Evolutionary conservation across 1,284 basidiomycete genomes (phyloP), one percentile per base, ranked within the genome.

Genomic region (Ceratobasidium sp.): DNA sequence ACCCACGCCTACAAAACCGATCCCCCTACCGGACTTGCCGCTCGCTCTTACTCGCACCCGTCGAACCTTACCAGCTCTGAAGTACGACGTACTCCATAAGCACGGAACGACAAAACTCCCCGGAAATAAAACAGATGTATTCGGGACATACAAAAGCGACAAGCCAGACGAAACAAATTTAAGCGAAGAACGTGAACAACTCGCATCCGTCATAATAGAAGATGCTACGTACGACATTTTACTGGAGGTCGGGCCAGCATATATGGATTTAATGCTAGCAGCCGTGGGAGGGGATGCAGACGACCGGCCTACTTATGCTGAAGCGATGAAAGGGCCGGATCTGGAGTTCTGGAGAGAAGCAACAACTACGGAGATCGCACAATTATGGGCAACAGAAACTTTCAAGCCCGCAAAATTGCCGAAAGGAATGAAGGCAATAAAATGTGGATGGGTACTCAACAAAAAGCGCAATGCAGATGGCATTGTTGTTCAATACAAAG

Each of bases 271-370:
- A 61, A n/a, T 24, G 22, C 24, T 43, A 8, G 39, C 41, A 22
- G n/a, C 58, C 27, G 11, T 8, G 1, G 13, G 37, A 61, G n/a
- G 22, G 8, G 22, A 61, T 27, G 14, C 24, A 2, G 27, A 29
- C 5, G 46, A 49, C n/a, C 29, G 34, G 13, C 62, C 62, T 7
- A 48, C 43, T 19, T 64, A 64, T 29, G 16, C 29, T 8, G 27
- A 7, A 19, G 62, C 46, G 16, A 64, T 64, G 62, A 64, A 64
- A 31, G 43, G 62, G 7, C 11, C 19, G 7, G 62, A 64, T 24
- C 39, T 43, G 0, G 62, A 64, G 19, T 27, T 64, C 29, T 64
- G 62, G 62, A 43, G 46, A 1, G 62, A 64, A 34, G 62, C 62
- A 51, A 49, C 62, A 9, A 29, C n/a, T 7, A 13, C 29, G 1